Base-by-base conservation (phyloP, 345 rosid species). In the Kernera saxatilis region DNA sequence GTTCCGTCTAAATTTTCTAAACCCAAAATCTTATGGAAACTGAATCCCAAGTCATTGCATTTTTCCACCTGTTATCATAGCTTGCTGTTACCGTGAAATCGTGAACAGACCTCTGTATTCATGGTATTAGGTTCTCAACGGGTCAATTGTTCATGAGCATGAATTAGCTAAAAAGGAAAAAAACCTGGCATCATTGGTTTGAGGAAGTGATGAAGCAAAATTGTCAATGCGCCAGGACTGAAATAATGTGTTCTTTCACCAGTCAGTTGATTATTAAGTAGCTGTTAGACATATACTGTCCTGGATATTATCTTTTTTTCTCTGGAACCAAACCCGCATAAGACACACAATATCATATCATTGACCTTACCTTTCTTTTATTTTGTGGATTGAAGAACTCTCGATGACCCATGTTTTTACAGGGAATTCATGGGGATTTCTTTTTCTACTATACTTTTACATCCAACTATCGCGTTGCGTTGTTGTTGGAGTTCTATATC, bases 351-450 rank as follows among this genome's bases (percentile, higher is more conserved):
- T 40, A 40, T 53, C 27, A 9, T 40, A 40, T 53, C 27, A 18
- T 51, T 17, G 19, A 27, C n/a, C 30, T 53, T 68, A 5, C 6
- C 10, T 17, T 9, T 40, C 13, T 8, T 40, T 8, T 22, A 46
- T 22, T 15, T 6, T 26, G 0, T 46, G 72, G 26, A 22, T 57
- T 29, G 39, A 48, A 19, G 19, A 6, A 53, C 18, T 49, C 61
- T 57, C 13, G 1, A 37, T 40, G 36, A 46, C 58, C 19, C 50
- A 40, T 64, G 37, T 50, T 67, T 55, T 74, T 76, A 71, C 90
- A 93, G 98, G 89, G 70, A 25, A 58, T 69, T 80, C 95, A 12
- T 93, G 98, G 98, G 89, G 86, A 25, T 84, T 82, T 81, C 85
- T 93, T 10, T 53, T 86, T 82, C 91, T 93, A 55, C 88, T 89